Percentiles rank a stretch among this genome's conserved stretches.
Evolutionary conservation across 257 asterid species (phyloP).

Genomic region (Paraleonurus japonicus): DNA sequence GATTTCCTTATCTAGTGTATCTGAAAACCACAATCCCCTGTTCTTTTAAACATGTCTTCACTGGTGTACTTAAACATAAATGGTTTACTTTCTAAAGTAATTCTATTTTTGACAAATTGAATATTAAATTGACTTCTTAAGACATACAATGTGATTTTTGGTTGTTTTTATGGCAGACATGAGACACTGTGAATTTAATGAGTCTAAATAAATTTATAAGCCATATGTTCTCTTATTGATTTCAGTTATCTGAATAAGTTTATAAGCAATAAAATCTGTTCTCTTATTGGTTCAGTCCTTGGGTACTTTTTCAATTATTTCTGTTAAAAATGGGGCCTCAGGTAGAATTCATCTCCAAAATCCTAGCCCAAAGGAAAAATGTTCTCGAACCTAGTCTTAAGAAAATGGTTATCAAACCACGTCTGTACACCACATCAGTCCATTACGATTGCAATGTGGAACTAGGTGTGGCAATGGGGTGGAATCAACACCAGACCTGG

Average conservation of each 20-base stretch:
- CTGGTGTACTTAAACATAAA: background rate
- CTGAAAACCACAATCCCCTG: background rate
- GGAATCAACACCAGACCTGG: too few relatives aligned
- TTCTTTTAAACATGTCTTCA: background rate
- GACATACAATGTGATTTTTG: background rate
- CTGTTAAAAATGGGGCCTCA: background rate
- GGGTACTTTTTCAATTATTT: background rate
- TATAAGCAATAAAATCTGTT: background rate
- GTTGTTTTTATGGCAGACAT: background rate
- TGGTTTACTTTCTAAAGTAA: background rate
- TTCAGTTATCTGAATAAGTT: background rate
- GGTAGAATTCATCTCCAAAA: background rate
- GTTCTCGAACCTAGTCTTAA: background rate
- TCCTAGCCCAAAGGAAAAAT: background rate
- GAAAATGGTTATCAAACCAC: too few relatives aligned
- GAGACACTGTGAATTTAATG: background rate
- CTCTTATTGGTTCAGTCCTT: background rate
- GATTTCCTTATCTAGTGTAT: constrained; percentile 5
- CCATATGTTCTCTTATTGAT: background rate
- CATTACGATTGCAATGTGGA: too few relatives aligned
- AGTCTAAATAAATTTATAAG: background rate
- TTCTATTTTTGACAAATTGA: background rate
- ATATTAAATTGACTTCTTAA: background rate
- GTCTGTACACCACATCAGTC: too few relatives aligned
- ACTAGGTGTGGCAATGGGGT: too few relatives aligned